phyloP scores from a whole-genome alignment of 2,329 filamentous ascomycete species.

The Pezicula neosporulosa region DNA sequence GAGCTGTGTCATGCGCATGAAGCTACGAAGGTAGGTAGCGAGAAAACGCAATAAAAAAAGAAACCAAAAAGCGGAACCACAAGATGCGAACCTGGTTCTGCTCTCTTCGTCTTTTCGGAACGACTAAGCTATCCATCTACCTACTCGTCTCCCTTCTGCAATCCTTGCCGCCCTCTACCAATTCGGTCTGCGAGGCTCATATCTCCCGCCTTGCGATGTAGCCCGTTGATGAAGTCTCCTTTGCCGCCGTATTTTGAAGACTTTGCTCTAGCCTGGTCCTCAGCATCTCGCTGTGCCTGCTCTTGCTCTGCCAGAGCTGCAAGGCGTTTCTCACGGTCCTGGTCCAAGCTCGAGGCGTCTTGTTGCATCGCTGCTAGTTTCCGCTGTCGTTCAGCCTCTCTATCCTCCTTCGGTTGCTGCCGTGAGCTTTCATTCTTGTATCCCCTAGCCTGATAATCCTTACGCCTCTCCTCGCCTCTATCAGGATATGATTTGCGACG shows the following conservation, averaged over 20 bases:
- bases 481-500: conserved; percentile 21
- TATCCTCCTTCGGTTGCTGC: conserved; percentile 22
- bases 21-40: too few relatives aligned
- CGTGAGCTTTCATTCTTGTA: conserved; percentile 22
- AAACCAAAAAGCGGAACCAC: neutral
- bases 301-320: conserved; percentile 65
- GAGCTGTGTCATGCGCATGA: too few relatives aligned
- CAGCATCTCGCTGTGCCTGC: conserved; percentile 58
- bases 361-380: conserved; percentile 73
- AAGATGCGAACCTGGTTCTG: neutral
- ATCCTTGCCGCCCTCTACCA: conserved; percentile 42
- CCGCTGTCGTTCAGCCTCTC: conserved; percentile 56
- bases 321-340: conserved; percentile 66
- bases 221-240: conserved; percentile 58
- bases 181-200: conserved; percentile 50
- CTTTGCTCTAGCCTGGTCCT: conserved; percentile 58
- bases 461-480: conserved; percentile 22
- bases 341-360: conserved; percentile 65
- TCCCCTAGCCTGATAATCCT: conserved; percentile 18
- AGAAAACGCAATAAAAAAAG: too few relatives aligned
- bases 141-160: conserved; percentile 40
- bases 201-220: conserved; percentile 57
- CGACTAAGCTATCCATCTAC: neutral
- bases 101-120: neutral
- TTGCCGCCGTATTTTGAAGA: conserved; percentile 60